Conservation (phyloP, 208 protist genomes). For the Trypanosoma rangeli region DNA sequence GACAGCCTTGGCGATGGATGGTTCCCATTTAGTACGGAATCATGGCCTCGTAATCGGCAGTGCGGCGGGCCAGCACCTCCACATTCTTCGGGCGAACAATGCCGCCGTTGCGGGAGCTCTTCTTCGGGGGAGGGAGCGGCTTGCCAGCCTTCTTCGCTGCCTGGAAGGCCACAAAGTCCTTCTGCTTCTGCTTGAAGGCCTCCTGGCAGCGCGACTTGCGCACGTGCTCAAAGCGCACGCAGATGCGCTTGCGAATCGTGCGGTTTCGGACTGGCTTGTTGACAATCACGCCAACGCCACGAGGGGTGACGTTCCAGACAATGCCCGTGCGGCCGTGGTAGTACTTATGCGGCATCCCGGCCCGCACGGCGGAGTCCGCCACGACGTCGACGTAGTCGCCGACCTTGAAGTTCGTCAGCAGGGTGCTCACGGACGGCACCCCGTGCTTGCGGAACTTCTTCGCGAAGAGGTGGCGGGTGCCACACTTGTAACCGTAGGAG, state of each 20-base stretch:
- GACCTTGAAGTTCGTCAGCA: constrained; percentile 97
- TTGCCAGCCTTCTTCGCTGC: constrained; percentile 84
- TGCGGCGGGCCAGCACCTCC: constrained; percentile 75
- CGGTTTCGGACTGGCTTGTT: constrained; percentile 98
- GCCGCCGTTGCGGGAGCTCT: constrained; percentile 72
- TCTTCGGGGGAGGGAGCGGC: constrained; percentile 64
- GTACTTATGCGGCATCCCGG: constrained; percentile 99
- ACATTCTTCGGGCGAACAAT: constrained; percentile 73
- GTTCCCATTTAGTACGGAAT: constrained; percentile 42
- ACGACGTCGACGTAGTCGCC: constrained; percentile 99
- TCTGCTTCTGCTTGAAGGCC: constrained; percentile 88
- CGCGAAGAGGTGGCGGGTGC: constrained; percentile 98
- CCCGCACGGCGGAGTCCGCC: constrained; percentile 97
- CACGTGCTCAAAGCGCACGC: constrained; percentile 99
- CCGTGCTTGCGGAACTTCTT: constrained; percentile 97
- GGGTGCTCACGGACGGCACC: constrained; percentile 92
- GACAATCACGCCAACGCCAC: constrained; percentile 98
- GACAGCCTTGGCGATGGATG: not conserved
- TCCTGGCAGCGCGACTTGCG: constrained; percentile 91
- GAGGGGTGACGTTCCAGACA: constrained; percentile 99
- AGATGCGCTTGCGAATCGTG: constrained; percentile 99
- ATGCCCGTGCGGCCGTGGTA: constrained; percentile 99
- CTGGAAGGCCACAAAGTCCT: constrained; percentile 68
- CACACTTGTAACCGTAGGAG: constrained; percentile 97
- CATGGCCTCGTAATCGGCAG: constrained; percentile 87